Evolutionary conservation across 305 asterid genomes (phyloP), one percentile per base, ranked within the genome.

Genomic region (Petunia hybrid): DNA sequence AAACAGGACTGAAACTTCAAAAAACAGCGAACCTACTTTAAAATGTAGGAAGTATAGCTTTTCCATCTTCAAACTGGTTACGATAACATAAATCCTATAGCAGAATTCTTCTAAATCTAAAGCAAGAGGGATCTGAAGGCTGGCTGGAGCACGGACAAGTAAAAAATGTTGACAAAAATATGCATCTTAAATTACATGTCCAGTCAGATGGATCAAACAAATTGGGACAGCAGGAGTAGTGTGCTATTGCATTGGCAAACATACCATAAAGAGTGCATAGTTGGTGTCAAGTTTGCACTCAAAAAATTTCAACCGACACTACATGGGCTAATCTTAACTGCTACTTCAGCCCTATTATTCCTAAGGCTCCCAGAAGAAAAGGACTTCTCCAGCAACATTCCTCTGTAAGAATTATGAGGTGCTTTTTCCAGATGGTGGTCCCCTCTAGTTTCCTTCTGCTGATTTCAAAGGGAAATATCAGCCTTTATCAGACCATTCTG

Each of bases 61-160:
- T 13, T 41, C 14, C 70, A 63, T 53, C 78, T 51, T 74, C 38
- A 22, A 22, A 38, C 38, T 53, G 36, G 36, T 22, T 74, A 53
- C 36, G 53, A 53, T 38, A 74, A 74, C 78, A 7, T 1, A 12
- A 45, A 46, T 46, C 12, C 10, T 31, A 31, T 3, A 51, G 0
- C 13, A 12, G 31, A 51, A 35, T 12, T 51, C 40, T 41, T 73
- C 77, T 35, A 46, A 48, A 71, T 35, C 8, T 73, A 35, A 12
- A 73, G 35, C 6, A 73, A 4, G 62, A 14, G 78, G 51, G 78
- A 6, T 74, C 63, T 74, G 63, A 73, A 51, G 45, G 46, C 78
- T 73, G 63, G n/a, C 31, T 12, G 46, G 63, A 53, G 78, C 63
- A 36, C 43, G 53, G 7, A 13, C 0, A 74, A 74, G 78, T 53